Conservation (phyloP, 306 rosid species). For the Cotoneaster glaucophyllus region DNA sequence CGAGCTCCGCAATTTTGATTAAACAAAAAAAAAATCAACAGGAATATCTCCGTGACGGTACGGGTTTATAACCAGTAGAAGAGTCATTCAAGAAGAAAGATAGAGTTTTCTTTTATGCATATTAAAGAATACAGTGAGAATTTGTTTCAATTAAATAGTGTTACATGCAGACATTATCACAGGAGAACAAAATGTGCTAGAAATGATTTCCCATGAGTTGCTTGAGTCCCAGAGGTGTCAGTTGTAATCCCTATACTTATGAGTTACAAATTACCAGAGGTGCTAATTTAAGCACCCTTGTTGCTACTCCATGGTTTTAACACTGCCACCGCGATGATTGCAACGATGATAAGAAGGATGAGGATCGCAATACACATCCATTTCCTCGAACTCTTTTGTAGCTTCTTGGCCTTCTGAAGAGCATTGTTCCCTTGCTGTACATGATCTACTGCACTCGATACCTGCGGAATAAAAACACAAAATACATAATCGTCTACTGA, state of each 20-base stretch:
- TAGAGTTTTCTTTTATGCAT: background rate
- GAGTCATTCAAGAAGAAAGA: background rate
- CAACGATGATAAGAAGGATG: slow-evolving; percentile 65
- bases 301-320: slow-evolving; percentile 64
- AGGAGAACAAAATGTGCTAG: background rate
- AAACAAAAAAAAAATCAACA: no score
- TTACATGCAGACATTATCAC: background rate
- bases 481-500: slow-evolving; percentile 4
- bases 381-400: slow-evolving; percentile 78
- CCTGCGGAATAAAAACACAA: slow-evolving; percentile 32
- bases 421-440: slow-evolving; percentile 79
- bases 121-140: background rate
- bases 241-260: background rate
- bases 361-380: slow-evolving; percentile 92
- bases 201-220: background rate
- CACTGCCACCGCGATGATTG: slow-evolving; percentile 48
- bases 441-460: slow-evolving; percentile 88
- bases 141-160: background rate
- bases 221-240: background rate
- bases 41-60: background rate
- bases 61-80: background rate
- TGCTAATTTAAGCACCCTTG: slow-evolving; percentile 42
- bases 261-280: background rate
- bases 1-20: no score
- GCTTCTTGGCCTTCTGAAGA: slow-evolving; percentile 66